Conservation (phyloP, 2,329 filamentous ascomycete species). For the Penicillium fuscoglaucum region DNA sequence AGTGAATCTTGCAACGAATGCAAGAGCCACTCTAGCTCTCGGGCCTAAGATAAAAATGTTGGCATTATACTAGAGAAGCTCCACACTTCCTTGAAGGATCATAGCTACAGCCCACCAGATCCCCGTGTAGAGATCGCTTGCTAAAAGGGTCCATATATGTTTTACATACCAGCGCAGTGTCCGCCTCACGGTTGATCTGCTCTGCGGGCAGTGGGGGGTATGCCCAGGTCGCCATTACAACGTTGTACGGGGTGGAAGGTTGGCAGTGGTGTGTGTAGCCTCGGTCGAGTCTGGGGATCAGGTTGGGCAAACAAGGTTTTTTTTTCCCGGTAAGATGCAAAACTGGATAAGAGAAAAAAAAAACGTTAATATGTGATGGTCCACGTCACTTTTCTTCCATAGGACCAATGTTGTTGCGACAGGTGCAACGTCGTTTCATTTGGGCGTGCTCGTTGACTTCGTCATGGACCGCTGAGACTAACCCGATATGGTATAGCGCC, state of each 20-base stretch:
- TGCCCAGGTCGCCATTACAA: slow-evolving; percentile 59
- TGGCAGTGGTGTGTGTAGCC: not conserved
- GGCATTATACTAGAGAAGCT: slow-evolving; percentile 15
- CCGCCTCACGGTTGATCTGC: slow-evolving; percentile 54
- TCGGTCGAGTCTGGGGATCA: not conserved
- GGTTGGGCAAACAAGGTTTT: not conserved
- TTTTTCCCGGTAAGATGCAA: not conserved
- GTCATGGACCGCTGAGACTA: slow-evolving; percentile 32
- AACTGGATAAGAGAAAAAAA: slow-evolving; percentile 15
- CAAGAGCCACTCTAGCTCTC: slow-evolving; percentile 66
- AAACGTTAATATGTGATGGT: slow-evolving; percentile 19
- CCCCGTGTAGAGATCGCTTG: not conserved
- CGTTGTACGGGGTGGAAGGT: not conserved
- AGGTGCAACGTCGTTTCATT: slow-evolving; percentile 33
- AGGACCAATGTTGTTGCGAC: slow-evolving; percentile 6
- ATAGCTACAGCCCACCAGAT: not conserved
- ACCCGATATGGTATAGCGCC: slow-evolving; percentile 21
- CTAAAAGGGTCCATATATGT: slow-evolving; percentile 6
- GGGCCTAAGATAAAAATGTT: slow-evolving; percentile 41
- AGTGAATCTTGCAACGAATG: slow-evolving; percentile 62
- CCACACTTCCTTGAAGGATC: slow-evolving; percentile 5
- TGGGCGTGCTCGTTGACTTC: slow-evolving; percentile 22
- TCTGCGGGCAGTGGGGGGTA: slow-evolving; percentile 59
- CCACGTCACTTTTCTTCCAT: slow-evolving; percentile 26
- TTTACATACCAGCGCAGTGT: slow-evolving; percentile 51